Base-by-base conservation (phyloP, 331 rosid genomes). In the Malus hybrid region DNA sequence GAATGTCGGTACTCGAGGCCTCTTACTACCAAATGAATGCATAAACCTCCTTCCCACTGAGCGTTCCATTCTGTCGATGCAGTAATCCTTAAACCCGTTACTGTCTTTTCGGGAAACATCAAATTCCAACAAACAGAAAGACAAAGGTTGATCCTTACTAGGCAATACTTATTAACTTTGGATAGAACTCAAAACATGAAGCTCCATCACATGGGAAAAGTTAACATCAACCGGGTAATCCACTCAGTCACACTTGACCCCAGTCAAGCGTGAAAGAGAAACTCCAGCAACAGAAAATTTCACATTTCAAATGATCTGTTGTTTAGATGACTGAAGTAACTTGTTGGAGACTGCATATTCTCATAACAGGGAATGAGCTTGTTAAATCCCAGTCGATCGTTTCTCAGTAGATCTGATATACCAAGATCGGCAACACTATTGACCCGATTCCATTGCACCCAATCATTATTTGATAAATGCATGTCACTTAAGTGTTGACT, bases 331-430 rank as follows among this genome's bases (percentile, higher is more conserved):
- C 69, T 39, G 8, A 73, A 73, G 69, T 39, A 73, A 73, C 69
- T 60, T 60, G 69, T 39, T 42, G 42, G 69, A 73, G 69, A 9
- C n/a, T 73, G 61, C 3, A 32, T 60, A 60, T 73, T 65, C 13
- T 60, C 76, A 60, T 72, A 72, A 60, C 55, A 72, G 27, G 76
- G 69, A 60, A 60, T 10, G 28, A 60, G 48, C 13, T 60, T 60
- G 77, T 42, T 61, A 60, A 24, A 73, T 24, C 69, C 77, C 69
- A 60, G 57, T 39, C 60, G 39, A n/a, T 60, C 44, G 27, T 42
- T 73, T 60, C 67, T 60, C 69, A 73, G 59, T n/a, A 73, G n/a
- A 39, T 73, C 77, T 42, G 77, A 60, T 27, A 60, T 73, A 60
- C 29, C 69, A 60, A 24, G 36, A 39, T 73, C 59, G 0, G 39